These are phyloP conservation scores for Cytospora piceae DNA, from an alignment of 2,329 filamentous ascomycete genomes.

Conservation along the genomic window DNA sequence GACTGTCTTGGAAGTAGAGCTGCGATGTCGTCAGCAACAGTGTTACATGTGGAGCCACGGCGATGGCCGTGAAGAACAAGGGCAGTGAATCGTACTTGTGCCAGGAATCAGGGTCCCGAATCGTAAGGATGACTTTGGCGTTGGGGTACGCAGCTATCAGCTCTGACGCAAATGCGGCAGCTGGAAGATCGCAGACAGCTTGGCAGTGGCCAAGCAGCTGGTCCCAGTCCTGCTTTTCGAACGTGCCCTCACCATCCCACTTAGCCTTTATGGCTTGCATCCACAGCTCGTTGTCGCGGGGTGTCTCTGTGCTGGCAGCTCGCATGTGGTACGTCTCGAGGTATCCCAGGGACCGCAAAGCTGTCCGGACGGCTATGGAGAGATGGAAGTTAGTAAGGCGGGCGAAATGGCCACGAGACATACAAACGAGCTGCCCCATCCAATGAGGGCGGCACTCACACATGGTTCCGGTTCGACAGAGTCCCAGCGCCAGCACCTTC, in stretches of 20 bases:
- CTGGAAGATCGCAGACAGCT: slow-evolving; percentile 32
- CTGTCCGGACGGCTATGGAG: slow-evolving; percentile 22
- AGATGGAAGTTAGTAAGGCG: not conserved
- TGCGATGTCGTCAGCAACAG: slow-evolving; percentile 22
- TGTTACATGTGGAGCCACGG: not conserved
- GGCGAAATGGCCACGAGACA: not conserved
- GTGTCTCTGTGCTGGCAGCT: slow-evolving; percentile 29
- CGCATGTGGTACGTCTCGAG: slow-evolving; percentile 30
- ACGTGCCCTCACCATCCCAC: slow-evolving; percentile 33
- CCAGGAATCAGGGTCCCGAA: slow-evolving; percentile 48
- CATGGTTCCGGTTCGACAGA: slow-evolving; percentile 52
- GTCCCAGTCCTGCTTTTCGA: slow-evolving; percentile 50
- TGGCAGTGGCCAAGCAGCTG: slow-evolving; percentile 48
- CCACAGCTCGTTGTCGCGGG: slow-evolving; percentile 33
- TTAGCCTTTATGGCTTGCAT: slow-evolving; percentile 35
- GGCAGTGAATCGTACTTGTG: slow-evolving; percentile 37
- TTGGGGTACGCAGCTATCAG: slow-evolving; percentile 52
- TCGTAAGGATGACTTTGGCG: slow-evolving; percentile 51
- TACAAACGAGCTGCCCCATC: not conserved
- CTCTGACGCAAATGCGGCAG: slow-evolving; percentile 44
- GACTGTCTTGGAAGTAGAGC: slow-evolving; percentile 26
- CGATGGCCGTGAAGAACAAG: slow-evolving; percentile 22
- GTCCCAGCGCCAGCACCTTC: slow-evolving; percentile 71
- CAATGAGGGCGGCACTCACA: slow-evolving; percentile 4
- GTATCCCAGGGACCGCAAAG: slow-evolving; percentile 28